Evolutionary conservation across 192 early-diverging fungal species (phyloP), one percentile per base, ranked within the genome.

Genomic region (Nowakowskiella sp.): DNA sequence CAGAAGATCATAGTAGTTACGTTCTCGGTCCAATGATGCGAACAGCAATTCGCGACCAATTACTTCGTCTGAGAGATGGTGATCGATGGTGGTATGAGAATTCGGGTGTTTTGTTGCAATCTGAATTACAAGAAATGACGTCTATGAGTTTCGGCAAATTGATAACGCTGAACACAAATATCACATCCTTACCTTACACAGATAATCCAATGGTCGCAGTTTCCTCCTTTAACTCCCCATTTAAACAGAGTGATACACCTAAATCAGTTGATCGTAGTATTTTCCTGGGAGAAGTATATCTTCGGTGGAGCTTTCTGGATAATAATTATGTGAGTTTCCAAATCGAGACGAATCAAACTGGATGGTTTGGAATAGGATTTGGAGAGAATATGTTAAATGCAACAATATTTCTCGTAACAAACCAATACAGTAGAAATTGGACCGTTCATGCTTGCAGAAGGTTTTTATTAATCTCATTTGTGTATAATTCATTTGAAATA

Each of bases 41-140:
- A n/a, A 36, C 39, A 3, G 56, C 61, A 6, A 53, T 70, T n/a
- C 53, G 32, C 23, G 62, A 67, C 42, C 70, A 81, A 36, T 78
- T 81, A 48, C 23, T 30, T 1, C 52, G 59, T 3, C 28, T 78
- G n/a, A 47, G 76, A 6, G 77, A 60, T 31, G 65, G 65, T 2
- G 76, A 78, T 47, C 52, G 62, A 23, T 74, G 57, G 42, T 78
- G 76, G 76, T 78, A 76, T 51, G 68, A 78, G 53, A 59, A 55
- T 13, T 49, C 57, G 10, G 77, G 72, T 13, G 67, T 75, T 13
- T 60, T 80, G 9, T 66, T 56, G 7, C 42, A 33, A 8, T 52
- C 52, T n/a, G 77, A 80, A 31, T 16, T 44, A 6, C 10, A n/a
- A 8, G 62, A 67, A 3, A 31, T 74, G 27, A 50, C 46, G 25